Percentiles rank a stretch among this genome's conserved stretches.
Evolutionary conservation across 148 eudicot species (phyloP).

Genomic region (Rhododendron griersonianum): DNA sequence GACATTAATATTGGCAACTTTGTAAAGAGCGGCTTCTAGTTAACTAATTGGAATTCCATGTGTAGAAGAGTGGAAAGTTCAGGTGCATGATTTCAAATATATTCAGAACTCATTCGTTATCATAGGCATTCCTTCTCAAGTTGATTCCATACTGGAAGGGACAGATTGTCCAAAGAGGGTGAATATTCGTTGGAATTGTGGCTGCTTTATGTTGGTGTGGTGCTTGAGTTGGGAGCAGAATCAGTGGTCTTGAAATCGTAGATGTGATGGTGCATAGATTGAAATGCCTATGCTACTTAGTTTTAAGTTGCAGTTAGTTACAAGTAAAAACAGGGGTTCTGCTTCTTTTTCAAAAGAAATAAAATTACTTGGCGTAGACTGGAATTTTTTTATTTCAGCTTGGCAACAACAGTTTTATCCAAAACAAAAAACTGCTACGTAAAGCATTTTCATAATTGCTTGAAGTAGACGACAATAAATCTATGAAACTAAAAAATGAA

Average conservation of each 20-base stretch:
- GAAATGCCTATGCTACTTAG: neutral
- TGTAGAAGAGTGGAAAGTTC: neutral
- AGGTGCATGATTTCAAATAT: neutral
- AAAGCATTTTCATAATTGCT: neutral
- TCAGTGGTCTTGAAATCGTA: neutral
- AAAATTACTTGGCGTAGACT: neutral
- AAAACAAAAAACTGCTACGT: neutral
- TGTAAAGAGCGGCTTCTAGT: neutral
- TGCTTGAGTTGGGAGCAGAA: neutral
- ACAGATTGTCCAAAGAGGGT: neutral
- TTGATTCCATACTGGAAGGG: neutral
- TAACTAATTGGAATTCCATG: neutral
- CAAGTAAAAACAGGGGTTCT: neutral
- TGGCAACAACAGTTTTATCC: neutral
- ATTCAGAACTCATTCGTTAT: neutral
- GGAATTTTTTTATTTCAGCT: neutral
- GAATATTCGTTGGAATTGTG: neutral
- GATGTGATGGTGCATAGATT: neutral
- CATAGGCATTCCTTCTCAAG: neutral
- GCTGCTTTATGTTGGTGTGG: neutral
- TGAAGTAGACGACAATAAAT: neutral
- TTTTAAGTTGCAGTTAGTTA: neutral
- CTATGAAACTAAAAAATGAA: neutral
- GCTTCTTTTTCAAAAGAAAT: neutral
- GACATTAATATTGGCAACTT: neutral